Evolutionary conservation across 1,284 basidiomycete species (phyloP).

Genomic region (Coniophora puteana): DNA sequence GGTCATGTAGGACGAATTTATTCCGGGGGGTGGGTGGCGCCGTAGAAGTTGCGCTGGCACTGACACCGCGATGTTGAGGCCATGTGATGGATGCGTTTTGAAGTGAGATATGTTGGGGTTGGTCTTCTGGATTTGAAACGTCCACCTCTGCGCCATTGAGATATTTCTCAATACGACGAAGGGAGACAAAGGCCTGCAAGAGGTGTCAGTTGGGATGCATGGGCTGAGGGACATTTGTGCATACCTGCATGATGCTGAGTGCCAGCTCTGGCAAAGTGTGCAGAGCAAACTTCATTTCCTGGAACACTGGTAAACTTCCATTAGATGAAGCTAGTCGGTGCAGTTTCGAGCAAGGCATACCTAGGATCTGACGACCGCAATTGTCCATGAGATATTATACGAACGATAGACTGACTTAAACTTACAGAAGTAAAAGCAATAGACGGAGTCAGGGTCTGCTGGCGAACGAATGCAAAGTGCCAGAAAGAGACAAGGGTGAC

Average conservation of each 20-base stretch:
- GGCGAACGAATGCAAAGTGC: conserved; percentile 38
- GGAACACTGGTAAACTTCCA: conserved; percentile 73
- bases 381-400: too few species aligned
- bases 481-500: conserved; percentile 30
- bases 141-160: conserved; percentile 70
- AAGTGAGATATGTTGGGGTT: conserved; percentile 63
- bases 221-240: conserved; percentile 7
- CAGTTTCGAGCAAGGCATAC: too few species aligned
- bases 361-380: too few species aligned
- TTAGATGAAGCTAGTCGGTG: too few species aligned
- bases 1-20: conserved; percentile 80
- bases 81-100: conserved; percentile 87
- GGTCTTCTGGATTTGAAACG: conserved; percentile 54
- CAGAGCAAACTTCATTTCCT: conserved; percentile 81
- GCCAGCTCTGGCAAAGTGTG: conserved; percentile 88
- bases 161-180: conserved; percentile 90
- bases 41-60: conserved; percentile 47
- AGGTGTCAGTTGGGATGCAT: conserved; percentile 3
- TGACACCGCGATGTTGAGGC: conserved; percentile 67
- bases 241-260: conserved; percentile 79
- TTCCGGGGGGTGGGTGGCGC: conserved; percentile 68
- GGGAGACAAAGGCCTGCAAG: conserved; percentile 71
- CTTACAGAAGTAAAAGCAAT: conserved; percentile 42
- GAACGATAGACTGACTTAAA: too few species aligned
- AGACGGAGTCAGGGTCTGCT: conserved; percentile 40